These are phyloP conservation scores for Drechslerella coelobrocha DNA, from an alignment of 2,329 filamentous ascomycete species.

Conservation along the genomic window DNA sequence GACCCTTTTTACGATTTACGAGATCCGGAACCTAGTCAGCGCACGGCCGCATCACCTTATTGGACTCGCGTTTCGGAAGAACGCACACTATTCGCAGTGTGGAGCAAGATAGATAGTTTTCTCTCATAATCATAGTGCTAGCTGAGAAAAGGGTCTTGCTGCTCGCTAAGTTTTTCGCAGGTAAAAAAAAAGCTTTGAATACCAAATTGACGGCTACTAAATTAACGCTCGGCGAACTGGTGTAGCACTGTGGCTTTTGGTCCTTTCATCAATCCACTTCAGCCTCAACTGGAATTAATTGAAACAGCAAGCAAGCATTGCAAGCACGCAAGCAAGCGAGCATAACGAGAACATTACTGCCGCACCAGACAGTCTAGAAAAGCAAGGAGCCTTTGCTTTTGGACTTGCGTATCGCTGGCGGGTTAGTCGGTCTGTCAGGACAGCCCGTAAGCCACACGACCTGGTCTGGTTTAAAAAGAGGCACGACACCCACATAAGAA, in stretches of 20 bases:
- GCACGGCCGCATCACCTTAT: slow-evolving; percentile 4
- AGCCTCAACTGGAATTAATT: slow-evolving; percentile 9
- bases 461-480: slow-evolving; percentile 47
- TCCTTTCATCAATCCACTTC: slow-evolving; percentile 7
- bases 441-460: slow-evolving; percentile 36
- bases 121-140: background rate
- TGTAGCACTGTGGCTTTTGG: slow-evolving; percentile 5
- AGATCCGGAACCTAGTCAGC: background rate
- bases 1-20: background rate
- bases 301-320: slow-evolving; percentile 1
- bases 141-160: background rate
- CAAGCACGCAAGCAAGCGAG: background rate
- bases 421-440: background rate
- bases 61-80: slow-evolving; percentile 6
- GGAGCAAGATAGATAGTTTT: background rate
- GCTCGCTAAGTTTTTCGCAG: background rate
- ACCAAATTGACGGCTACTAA: background rate
- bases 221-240: background rate
- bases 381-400: background rate
- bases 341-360: background rate
- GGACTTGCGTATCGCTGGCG: background rate
- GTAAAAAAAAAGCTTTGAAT: background rate
- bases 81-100: background rate
- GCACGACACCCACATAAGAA: slow-evolving; percentile 36
- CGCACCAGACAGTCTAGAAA: background rate